Conservation (phyloP, 2,329 filamentous ascomycete genomes). For the Phyllosticta citribraziliensis region DNA sequence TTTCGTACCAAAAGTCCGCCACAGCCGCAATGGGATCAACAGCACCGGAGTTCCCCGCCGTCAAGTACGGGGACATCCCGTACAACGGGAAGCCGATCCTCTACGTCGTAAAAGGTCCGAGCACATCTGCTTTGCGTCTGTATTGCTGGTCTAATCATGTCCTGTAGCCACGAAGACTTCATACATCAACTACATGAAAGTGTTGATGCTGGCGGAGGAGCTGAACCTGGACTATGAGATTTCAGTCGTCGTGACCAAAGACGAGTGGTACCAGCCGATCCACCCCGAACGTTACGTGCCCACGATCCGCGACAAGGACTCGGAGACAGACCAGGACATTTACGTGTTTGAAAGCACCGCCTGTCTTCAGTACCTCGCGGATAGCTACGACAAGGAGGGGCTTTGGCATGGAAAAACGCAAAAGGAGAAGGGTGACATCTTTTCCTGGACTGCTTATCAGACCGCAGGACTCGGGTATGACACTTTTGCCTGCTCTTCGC, state of each 20-base stretch:
- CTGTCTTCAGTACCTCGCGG: slow-evolving; percentile 28
- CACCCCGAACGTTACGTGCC: slow-evolving; percentile 31
- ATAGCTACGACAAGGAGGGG: slow-evolving; percentile 26
- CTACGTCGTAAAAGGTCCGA: slow-evolving; percentile 20
- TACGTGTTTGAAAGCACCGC: slow-evolving; percentile 30
- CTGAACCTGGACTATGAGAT: slow-evolving; percentile 22
- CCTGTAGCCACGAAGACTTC: slow-evolving; percentile 23
- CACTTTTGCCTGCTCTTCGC: neutral
- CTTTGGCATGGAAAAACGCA: slow-evolving; percentile 22
- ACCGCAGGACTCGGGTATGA: slow-evolving; percentile 27
- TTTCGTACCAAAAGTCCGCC: no score
- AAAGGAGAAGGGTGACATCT: slow-evolving; percentile 20
- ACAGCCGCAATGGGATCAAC: no score
- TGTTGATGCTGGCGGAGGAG: slow-evolving; percentile 28
- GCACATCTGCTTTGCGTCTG: neutral
- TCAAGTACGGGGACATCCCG: slow-evolving; percentile 1
- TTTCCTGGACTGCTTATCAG: slow-evolving; percentile 28
- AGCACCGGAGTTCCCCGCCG: no score
- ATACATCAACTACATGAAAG: slow-evolving; percentile 34
- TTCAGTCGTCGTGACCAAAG: slow-evolving; percentile 25
- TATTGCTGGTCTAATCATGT: slow-evolving; percentile 1
- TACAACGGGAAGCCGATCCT: slow-evolving; percentile 19
- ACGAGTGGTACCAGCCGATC: slow-evolving; percentile 24
- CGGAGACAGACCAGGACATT: slow-evolving; percentile 19
- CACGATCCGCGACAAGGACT: slow-evolving; percentile 23